Conservation (phyloP, 257 asterid genomes). For the Fraxinus quadrangulata region DNA sequence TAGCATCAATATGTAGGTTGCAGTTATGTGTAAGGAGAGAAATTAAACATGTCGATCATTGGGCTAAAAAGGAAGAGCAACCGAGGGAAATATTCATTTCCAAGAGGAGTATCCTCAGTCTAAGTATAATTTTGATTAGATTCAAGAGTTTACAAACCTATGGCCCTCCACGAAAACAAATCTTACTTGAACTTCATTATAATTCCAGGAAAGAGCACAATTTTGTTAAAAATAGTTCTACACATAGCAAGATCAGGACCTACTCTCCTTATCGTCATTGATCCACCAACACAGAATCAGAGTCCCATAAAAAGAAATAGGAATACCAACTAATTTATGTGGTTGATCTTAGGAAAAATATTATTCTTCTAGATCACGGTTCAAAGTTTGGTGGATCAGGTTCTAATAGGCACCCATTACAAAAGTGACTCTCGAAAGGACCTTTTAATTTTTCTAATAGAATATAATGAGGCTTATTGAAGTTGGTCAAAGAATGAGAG, state of each 20-base stretch:
- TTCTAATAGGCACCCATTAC: neutral
- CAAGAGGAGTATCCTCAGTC: conserved; percentile 6
- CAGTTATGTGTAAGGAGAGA: conserved; percentile 3
- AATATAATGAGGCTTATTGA: conserved; percentile 7
- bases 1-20: neutral
- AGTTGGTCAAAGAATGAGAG: conserved; percentile 16
- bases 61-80: conserved; percentile 16
- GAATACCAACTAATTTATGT: conserved; percentile 2
- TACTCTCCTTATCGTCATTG: neutral
- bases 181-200: neutral
- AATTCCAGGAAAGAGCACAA: neutral
- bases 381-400: conserved; percentile 1
- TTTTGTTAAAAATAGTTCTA: neutral
- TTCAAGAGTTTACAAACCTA: neutral
- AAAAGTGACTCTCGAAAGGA: conserved; percentile 11
- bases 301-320: conserved; percentile 17
- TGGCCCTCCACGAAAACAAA: neutral
- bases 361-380: neutral
- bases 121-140: conserved; percentile 6
- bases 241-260: neutral
- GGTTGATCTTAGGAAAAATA: conserved; percentile 11
- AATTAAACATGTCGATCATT: neutral
- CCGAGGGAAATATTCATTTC: conserved; percentile 10
- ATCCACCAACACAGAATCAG: conserved; percentile 1
- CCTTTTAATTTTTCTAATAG: conserved; percentile 14